phyloP scores from a whole-genome alignment of 2,329 filamentous ascomycete genomes.

The Penicillium sp. region DNA sequence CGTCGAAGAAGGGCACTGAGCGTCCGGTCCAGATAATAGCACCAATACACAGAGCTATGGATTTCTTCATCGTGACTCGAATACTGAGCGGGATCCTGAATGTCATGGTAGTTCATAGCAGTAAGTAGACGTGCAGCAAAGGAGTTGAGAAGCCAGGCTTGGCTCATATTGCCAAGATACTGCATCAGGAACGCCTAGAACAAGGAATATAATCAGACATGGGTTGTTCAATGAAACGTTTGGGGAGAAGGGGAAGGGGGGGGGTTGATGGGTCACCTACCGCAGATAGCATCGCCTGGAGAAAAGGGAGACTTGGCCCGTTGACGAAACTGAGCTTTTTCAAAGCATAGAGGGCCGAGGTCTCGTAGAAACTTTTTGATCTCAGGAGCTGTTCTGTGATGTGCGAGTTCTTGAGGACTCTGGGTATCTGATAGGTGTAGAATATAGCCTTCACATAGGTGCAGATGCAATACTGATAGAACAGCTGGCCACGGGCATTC shows the following conservation, averaged over 20 bases:
- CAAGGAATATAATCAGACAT: no score
- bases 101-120: constrained; percentile 23
- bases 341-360: constrained; percentile 16
- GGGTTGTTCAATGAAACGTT: no score
- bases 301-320: constrained; percentile 16
- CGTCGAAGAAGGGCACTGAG: constrained; percentile 26
- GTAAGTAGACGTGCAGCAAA: constrained; percentile 28
- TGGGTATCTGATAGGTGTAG: constrained; percentile 16
- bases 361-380: constrained; percentile 22
- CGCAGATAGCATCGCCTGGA: constrained; percentile 27
- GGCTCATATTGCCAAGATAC: constrained; percentile 23
- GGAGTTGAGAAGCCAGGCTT: constrained; percentile 26
- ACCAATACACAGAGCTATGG: constrained; percentile 25
- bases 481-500: constrained; percentile 10
- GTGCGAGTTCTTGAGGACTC: constrained; percentile 10
- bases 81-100: neutral
- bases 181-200: constrained; percentile 28
- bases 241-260: no score
- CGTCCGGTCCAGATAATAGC: constrained; percentile 29
- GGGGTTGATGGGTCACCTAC: constrained; percentile 13
- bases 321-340: constrained; percentile 19
- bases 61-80: constrained; percentile 19
- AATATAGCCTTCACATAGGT: constrained; percentile 26
- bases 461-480: constrained; percentile 27
- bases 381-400: constrained; percentile 18